Evolutionary conservation across 2,329 filamentous ascomycete genomes (phyloP).

Genomic region (Paecilomyces fulvus): DNA sequence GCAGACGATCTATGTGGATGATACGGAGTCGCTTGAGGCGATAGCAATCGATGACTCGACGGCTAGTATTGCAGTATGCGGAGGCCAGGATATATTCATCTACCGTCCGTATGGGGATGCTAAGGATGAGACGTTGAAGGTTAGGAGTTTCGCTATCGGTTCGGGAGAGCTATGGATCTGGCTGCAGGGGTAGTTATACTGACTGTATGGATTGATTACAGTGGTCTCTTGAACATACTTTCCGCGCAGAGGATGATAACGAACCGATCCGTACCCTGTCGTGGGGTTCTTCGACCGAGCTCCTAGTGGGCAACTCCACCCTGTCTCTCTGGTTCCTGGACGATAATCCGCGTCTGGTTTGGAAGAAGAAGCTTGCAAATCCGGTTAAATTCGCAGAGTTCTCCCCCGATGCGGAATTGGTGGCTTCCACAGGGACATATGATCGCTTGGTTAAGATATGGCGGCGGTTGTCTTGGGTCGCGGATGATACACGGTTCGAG

Average conservation of each 20-base stretch:
- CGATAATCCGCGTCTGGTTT: conserved; percentile 45
- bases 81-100: conserved; percentile 58
- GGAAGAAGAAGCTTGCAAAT: conserved; percentile 67
- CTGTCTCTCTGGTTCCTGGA: conserved; percentile 62
- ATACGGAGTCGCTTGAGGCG: conserved; percentile 59
- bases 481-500: conserved; percentile 78
- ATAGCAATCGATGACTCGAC: conserved; percentile 72
- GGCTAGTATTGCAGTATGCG: conserved; percentile 76
- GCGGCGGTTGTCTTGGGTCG: conserved; percentile 76
- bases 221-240: conserved; percentile 52
- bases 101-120: conserved; percentile 64
- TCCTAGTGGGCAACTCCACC: conserved; percentile 64
- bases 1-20: conserved; percentile 86
- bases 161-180: conserved; percentile 38
- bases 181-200: not conserved
- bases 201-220: conserved; percentile 21
- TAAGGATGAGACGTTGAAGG: conserved; percentile 65
- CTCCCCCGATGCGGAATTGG: conserved; percentile 78
- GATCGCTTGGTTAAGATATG: conserved; percentile 88
- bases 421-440: conserved; percentile 69
- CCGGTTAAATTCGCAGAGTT: conserved; percentile 65
- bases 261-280: conserved; percentile 55
- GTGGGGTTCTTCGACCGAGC: conserved; percentile 80
- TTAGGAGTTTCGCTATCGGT: conserved; percentile 29
- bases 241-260: conserved; percentile 36